Evolutionary conservation across 495 filamentous ascomycete species (phyloP).

Genomic region (Neurospora africana): DNA sequence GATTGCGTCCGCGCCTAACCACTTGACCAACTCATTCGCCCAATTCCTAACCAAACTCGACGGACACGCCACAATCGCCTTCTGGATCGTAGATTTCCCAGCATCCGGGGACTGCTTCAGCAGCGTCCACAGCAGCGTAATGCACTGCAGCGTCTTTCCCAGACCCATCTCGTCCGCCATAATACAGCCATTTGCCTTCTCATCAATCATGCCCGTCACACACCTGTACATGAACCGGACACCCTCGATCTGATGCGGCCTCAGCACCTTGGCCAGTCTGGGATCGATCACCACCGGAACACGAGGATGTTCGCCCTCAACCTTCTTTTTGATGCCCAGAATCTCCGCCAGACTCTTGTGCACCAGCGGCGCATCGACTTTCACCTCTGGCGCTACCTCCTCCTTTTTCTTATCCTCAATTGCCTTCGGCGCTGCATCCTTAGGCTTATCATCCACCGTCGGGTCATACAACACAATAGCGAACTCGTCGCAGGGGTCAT

Average conservation of each 20-base stretch:
- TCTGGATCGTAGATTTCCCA: conserved; percentile 87
- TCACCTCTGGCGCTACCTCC: conserved; percentile 32
- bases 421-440: conserved; percentile 32
- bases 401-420: conserved; percentile 40
- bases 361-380: conserved; percentile 69
- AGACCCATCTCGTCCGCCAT: conserved; percentile 99
- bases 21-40: conserved; percentile 93
- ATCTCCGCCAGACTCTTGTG: conserved; percentile 96
- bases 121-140: conserved; percentile 82
- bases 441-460: conserved; percentile 76
- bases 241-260: conserved; percentile 96
- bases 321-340: conserved; percentile 83
- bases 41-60: conserved; percentile 96
- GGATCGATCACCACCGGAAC: conserved; percentile 98
- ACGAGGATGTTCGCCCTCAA: conserved; percentile 66
- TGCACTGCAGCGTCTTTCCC: conserved; percentile 75
- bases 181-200: conserved; percentile 92
- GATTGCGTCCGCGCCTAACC: conserved; percentile 86
- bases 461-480: conserved; percentile 95
- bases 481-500: conserved; percentile 93
- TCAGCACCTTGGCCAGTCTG: conserved; percentile 75
- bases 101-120: conserved; percentile 92
- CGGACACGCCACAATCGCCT: conserved; percentile 97
- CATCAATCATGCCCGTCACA: conserved; percentile 87
- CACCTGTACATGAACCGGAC: conserved; percentile 96